Conservation (phyloP, 2,329 filamentous ascomycete species). For the Trichoderma sp. region DNA sequence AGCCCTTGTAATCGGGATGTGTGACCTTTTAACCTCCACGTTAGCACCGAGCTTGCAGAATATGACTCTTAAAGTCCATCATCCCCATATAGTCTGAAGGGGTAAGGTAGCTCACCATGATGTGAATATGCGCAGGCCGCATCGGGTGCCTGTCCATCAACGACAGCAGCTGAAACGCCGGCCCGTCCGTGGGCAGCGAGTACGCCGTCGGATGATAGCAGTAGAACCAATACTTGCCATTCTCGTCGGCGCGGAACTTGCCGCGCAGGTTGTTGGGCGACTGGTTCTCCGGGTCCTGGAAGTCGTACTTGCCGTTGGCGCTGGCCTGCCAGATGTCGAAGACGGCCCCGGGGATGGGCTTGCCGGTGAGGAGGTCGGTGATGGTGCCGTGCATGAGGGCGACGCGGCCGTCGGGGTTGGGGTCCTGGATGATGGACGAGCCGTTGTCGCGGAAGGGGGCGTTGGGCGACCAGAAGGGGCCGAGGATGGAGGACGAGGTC, state of each 20-base stretch:
- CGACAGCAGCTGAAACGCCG: conserved; percentile 46
- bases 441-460: conserved; percentile 72
- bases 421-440: conserved; percentile 65
- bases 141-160: conserved; percentile 54
- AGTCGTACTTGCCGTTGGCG: conserved; percentile 75
- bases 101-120: conserved; percentile 44
- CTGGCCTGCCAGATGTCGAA: conserved; percentile 80
- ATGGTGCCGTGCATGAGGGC: conserved; percentile 71
- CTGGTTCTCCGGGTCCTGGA: conserved; percentile 73
- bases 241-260: conserved; percentile 71
- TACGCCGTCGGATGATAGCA: conserved; percentile 75
- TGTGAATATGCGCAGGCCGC: conserved; percentile 55
- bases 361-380: conserved; percentile 64
- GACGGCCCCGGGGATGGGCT: conserved; percentile 67
- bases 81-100: too few species aligned
- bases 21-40: conserved; percentile 45
- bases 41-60: background rate
- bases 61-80: background rate
- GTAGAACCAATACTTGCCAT: conserved; percentile 74
- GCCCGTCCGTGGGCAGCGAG: conserved; percentile 67
- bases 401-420: conserved; percentile 59
- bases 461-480: conserved; percentile 76
- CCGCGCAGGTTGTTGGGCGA: conserved; percentile 73
- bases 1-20: conserved; percentile 66
- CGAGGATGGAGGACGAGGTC: conserved; percentile 75